Percentiles rank a stretch among this genome's conserved stretches.
phyloP scores from a whole-genome alignment of 768 basidiomycete species.

The Russula abietina region DNA sequence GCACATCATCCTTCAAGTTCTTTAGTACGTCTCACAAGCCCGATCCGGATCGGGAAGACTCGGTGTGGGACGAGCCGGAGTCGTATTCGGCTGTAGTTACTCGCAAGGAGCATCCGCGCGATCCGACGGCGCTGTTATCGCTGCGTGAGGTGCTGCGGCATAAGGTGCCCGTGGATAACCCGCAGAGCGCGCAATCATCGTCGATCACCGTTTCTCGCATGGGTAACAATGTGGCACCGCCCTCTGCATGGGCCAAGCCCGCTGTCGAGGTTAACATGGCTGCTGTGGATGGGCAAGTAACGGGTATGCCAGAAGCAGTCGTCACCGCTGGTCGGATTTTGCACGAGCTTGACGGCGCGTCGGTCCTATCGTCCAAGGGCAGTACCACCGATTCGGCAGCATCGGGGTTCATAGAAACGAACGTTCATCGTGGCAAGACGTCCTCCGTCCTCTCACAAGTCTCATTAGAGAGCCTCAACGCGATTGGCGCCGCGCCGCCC shows the following conservation, averaged over 20 bases:
- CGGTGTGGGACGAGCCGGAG: conserved; percentile 57
- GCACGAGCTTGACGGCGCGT: conserved; percentile 38
- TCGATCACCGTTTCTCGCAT: conserved; percentile 23
- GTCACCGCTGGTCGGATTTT: conserved; percentile 43
- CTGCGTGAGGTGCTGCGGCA: conserved; percentile 59
- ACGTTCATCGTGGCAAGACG: conserved; percentile 36
- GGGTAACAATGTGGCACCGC: conserved; percentile 26
- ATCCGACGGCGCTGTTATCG: conserved; percentile 50
- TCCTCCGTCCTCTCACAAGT: conserved; percentile 36
- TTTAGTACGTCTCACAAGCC: conserved; percentile 42
- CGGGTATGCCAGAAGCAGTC: conserved; percentile 32
- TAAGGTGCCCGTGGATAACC: conserved; percentile 38
- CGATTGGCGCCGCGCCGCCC: conserved; percentile 28
- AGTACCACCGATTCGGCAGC: conserved; percentile 11
- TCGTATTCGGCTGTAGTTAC: conserved; percentile 53
- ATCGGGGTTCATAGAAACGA: conserved; percentile 34
- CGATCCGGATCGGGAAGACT: conserved; percentile 56
- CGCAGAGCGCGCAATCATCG: conserved; percentile 23
- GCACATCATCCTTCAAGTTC: conserved; percentile 42
- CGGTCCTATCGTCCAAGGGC: conserved; percentile 28
- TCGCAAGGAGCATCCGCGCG: conserved; percentile 58
- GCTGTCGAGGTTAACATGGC: conserved; percentile 49
- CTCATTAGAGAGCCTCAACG: conserved; percentile 37
- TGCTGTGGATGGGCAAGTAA: conserved; percentile 47
- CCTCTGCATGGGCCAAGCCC: conserved; percentile 50